phyloP scores from a whole-genome alignment of 1,284 basidiomycete genomes.

The Sanghuangporus baumii region DNA sequence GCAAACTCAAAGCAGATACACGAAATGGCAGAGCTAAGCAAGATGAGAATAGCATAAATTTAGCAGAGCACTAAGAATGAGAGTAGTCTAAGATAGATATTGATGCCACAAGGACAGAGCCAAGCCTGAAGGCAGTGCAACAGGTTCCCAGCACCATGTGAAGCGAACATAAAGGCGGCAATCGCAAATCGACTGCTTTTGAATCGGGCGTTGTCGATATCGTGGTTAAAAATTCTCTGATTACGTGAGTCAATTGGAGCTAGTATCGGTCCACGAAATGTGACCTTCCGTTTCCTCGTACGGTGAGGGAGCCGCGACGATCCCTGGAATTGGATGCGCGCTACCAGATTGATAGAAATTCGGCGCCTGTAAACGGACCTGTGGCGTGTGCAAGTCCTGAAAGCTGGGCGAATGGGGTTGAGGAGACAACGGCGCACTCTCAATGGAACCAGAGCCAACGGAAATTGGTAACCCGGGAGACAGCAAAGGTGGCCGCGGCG shows the following conservation, averaged over 20 bases:
- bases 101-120: background rate
- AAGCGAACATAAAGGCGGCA: background rate
- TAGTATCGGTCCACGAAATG: background rate
- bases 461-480: conserved; percentile 1
- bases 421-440: conserved; percentile 3
- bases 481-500: conserved; percentile 8
- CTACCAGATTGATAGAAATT: background rate
- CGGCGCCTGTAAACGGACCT: background rate
- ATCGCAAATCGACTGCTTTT: background rate
- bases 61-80: background rate
- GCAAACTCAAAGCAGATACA: background rate
- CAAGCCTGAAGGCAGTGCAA: background rate
- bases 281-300: background rate
- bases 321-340: background rate
- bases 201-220: background rate
- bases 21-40: background rate
- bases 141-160: conserved; percentile 1
- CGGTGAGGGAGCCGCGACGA: background rate
- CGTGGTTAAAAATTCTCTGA: background rate
- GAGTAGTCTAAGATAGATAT: background rate
- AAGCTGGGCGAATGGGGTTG: conserved; percentile 2
- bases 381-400: background rate
- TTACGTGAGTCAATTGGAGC: background rate
- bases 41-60: background rate
- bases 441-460: background rate